These are phyloP conservation scores for Rhizodiscina lignyota DNA, from an alignment of 495 filamentous ascomycete species.

Conservation along the genomic window DNA sequence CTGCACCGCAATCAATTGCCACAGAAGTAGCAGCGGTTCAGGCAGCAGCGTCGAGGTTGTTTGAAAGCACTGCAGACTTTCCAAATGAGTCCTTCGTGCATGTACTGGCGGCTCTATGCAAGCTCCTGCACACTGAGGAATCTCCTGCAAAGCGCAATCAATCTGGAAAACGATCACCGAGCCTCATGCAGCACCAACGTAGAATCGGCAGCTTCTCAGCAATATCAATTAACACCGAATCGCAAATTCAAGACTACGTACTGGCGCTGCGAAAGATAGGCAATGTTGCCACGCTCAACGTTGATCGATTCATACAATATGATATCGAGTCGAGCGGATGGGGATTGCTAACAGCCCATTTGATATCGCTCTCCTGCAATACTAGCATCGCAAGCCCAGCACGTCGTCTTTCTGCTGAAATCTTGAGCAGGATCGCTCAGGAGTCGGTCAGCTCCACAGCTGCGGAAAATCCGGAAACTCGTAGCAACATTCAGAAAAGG, in stretches of 20 bases:
- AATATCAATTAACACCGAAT: conserved; percentile 24
- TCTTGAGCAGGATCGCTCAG: conserved; percentile 53
- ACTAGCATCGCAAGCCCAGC: conserved; percentile 36
- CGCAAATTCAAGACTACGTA: conserved; percentile 40
- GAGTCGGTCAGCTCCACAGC: conserved; percentile 43
- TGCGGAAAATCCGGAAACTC: too few species aligned
- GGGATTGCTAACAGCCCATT: conserved; percentile 48
- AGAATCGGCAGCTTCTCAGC: conserved; percentile 29
- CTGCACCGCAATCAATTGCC: conserved; percentile 39
- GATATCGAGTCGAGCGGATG: conserved; percentile 53
- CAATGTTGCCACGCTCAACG: conserved; percentile 62
- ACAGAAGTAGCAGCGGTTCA: conserved; percentile 78
- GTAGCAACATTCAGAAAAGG: conserved; percentile 45
- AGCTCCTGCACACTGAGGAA: conserved; percentile 25
- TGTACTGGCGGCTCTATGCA: conserved; percentile 56
- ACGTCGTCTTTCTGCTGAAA: conserved; percentile 53
- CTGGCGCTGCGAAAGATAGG: conserved; percentile 75
- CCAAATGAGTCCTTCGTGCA: conserved; percentile 67
- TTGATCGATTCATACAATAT: conserved; percentile 51
- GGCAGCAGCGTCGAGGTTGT: conserved; percentile 66
- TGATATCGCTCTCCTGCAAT: conserved; percentile 49
- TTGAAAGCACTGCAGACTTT: conserved; percentile 81
- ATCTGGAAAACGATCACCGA: conserved; percentile 1
- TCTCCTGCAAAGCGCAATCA: conserved; percentile 10
- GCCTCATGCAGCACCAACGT: conserved; percentile 25